Percentiles rank a stretch among this genome's conserved stretches.
These are phyloP conservation scores for Dryas integrifolia DNA, from an alignment of 331 rosid genomes.

Conservation along the genomic window DNA sequence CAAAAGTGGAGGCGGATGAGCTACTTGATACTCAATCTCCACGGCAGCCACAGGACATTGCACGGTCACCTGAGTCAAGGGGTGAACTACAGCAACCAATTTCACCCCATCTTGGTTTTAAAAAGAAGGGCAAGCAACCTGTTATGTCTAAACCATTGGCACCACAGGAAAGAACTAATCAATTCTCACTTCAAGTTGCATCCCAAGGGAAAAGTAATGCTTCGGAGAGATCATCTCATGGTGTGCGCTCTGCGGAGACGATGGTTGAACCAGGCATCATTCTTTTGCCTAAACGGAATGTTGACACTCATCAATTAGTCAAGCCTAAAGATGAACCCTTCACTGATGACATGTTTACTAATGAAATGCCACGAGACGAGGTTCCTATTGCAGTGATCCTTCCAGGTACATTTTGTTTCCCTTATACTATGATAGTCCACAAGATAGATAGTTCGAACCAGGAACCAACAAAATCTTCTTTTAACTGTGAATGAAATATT, in stretches of 20 bases:
- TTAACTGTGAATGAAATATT: not conserved
- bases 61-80: constrained; percentile 31
- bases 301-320: constrained; percentile 37
- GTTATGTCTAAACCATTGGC: constrained; percentile 14
- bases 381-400: constrained; percentile 56
- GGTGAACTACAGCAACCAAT: constrained; percentile 28
- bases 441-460: constrained; percentile 16
- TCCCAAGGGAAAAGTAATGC: constrained; percentile 32
- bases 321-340: constrained; percentile 86
- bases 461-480: not conserved
- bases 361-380: constrained; percentile 35
- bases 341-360: constrained; percentile 43
- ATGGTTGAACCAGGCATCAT: constrained; percentile 34
- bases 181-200: constrained; percentile 30
- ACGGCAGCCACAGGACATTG: constrained; percentile 32
- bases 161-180: constrained; percentile 1
- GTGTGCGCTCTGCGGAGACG: constrained; percentile 38
- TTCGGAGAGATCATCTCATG: constrained; percentile 30
- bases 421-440: constrained; percentile 3
- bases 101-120: constrained; percentile 27
- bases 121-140: constrained; percentile 75
- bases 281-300: constrained; percentile 29
- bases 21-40: constrained; percentile 34
- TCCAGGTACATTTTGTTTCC: constrained; percentile 50
- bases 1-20: constrained; percentile 48